A percentile compares a stretch with the other conserved stretches of the same genome.
Evolutionary conservation across 1,139 yeast genomes (phyloP).

Genomic region (Scheffersomyces parashehatae): DNA sequence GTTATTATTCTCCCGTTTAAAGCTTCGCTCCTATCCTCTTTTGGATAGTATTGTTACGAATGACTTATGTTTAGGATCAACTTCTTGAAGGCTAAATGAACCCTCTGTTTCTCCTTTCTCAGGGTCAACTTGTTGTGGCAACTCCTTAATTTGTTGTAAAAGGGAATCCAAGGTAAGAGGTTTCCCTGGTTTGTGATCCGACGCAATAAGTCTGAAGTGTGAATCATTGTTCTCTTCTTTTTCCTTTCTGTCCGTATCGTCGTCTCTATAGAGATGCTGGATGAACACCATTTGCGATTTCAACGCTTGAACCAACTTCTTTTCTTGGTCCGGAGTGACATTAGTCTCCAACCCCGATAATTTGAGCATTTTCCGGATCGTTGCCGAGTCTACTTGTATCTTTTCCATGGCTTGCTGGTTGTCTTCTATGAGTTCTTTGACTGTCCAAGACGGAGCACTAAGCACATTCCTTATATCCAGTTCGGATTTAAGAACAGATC

Average conservation of each 20-base stretch:
- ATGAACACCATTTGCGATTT: constrained; percentile 49
- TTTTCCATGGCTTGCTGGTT: constrained; percentile 7
- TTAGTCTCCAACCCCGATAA: constrained; percentile 46
- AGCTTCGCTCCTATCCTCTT: constrained; percentile 2
- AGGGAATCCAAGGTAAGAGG: constrained; percentile 26
- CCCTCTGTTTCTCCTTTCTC: constrained; percentile 30
- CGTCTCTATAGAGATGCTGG: constrained; percentile 37
- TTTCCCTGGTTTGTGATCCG: constrained; percentile 30
- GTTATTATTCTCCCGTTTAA: not conserved
- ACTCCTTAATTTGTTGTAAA: constrained; percentile 19
- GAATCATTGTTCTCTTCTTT: constrained; percentile 21
- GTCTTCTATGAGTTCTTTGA: constrained; percentile 20
- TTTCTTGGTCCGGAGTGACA: constrained; percentile 20
- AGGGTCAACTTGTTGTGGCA: constrained; percentile 18
- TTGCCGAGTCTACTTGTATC: constrained; percentile 15
- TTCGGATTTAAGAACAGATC: not conserved
- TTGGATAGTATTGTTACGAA: constrained; percentile 11
- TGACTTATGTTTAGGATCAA: constrained; percentile 5
- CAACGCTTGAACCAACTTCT: constrained; percentile 31
- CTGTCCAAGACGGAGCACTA: constrained; percentile 30
- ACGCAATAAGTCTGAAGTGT: constrained; percentile 35
- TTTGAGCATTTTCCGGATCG: constrained; percentile 34
- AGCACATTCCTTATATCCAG: constrained; percentile 10
- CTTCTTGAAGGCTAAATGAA: constrained; percentile 10
- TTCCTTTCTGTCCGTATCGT: constrained; percentile 10